Base-by-base conservation (phyloP, 2,329 filamentous ascomycete genomes). In the Scortechinia acanthostroma region DNA sequence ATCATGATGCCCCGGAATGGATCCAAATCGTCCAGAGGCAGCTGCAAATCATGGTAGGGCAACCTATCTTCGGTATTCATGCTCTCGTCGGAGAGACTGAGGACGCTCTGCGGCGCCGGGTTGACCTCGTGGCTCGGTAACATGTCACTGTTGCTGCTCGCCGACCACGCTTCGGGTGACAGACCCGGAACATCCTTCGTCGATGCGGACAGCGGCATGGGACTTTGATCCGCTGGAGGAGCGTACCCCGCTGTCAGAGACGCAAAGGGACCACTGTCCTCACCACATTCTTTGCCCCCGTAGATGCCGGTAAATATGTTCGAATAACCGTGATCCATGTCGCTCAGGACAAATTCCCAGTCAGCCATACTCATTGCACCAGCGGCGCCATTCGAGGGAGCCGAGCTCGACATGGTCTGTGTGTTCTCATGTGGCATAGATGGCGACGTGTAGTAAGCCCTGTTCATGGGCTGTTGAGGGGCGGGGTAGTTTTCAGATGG, bases 291-390 rank as follows among this genome's bases (percentile, higher is more conserved):
- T 19, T 40, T 10, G 35, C 35, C 35, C 14, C 35, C 35, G 35
- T 40, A 40, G 17, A 40, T 40, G 20, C 35, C 35, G 6, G 10
- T 40, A 17, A 40, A 40, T 6, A 40, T 40, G 17, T 40, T 40
- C 17, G 35, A 40, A 19, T 40, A 40, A 13, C 35, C 35, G 20
- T 17, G 10, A 40, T 40, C 35, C 35, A 40, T 40, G 17, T 40
- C 35, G 20, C 35, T 40, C 10, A 40, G 35, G 20, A 40, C 35
- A 40, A 13, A 19, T 17, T 40, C 35, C 35, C 35, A 40, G 17
- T 40, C 35, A 10, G 35, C 35, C 35, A 40, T 19, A 6, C 13
- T 40, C 6, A 40, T 40, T 13, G 35, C 35, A 6, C 35, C 35
- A 19, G 6, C 20, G 35, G 35, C 6, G 6, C 6, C 35, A 19